Evolutionary conservation across 192 early-diverging fungal genomes (phyloP), one percentile per base, ranked within the genome.

Genomic region (Entomortierella chlamydospora): DNA sequence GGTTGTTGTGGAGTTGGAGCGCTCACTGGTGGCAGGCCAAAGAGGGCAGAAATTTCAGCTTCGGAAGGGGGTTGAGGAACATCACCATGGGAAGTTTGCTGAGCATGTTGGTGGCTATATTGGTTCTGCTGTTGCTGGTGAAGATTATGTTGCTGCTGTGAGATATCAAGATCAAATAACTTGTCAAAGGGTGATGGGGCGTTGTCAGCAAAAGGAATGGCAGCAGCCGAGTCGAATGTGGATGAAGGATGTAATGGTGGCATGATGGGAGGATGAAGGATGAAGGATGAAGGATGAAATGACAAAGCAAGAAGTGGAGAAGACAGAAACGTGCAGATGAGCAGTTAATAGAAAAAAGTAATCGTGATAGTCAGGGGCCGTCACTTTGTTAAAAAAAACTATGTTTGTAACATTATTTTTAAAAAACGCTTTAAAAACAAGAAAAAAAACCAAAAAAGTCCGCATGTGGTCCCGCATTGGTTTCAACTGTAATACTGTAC

Each of bases 31-130:
- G 63, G 28, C 23, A 78, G 33, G 4, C 73, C 73, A 78, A 78
- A 78, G 67, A 78, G 61, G 7, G 73, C 73, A 42, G 66, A 62
- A 28, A 78, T 78, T 31, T 68, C 72, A 11, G 59, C 73, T 43
- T 78, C 73, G 15, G 73, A 70, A 15, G 73, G 56, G 12, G 45
- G 39, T 13, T 6, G 6, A 9, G 42, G 23, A 13, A 37, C n/a
- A 25, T 20, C 47, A 33, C 7, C 9, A 34, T 6, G 17, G 34
- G 34, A 37, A 34, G 26, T n/a, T 25, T 31, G 37, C n/a, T n/a
- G n/a, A n/a, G n/a, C n/a, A 34, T 31, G 22, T 4, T 30, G 23
- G 11, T 31, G 33, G n/a, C 8, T 41, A 7, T 56, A 52, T 0
- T 56, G 60, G 15, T 57, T 60, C 15, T 50, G 51, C 4, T 64